Evolutionary conservation across 2,329 filamentous ascomycete genomes (phyloP).

Genomic region (Cordyceps fumosorosea): DNA sequence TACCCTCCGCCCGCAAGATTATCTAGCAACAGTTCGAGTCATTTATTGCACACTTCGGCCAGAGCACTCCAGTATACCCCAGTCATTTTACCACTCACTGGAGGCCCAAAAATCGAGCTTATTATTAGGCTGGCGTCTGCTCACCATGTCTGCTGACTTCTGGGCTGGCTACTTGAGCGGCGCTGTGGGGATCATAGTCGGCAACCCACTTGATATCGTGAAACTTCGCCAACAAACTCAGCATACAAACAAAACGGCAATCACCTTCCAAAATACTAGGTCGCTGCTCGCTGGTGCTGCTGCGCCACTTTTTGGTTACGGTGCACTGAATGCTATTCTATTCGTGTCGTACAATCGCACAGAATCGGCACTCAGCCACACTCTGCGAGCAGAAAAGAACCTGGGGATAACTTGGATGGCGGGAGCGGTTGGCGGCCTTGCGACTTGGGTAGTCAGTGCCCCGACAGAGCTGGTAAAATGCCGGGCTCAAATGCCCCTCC

Average conservation of each 20-base stretch:
- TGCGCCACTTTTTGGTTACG: constrained; percentile 82
- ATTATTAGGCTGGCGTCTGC: background rate
- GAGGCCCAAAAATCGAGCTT: background rate
- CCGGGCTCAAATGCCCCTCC: constrained; percentile 60
- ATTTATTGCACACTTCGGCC: background rate
- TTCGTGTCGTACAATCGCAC: constrained; percentile 88
- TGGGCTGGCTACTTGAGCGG: constrained; percentile 90
- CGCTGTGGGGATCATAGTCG: constrained; percentile 77
- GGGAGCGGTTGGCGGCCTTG: constrained; percentile 73
- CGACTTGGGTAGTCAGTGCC: constrained; percentile 78
- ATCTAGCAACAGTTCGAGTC: background rate
- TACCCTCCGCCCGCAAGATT: background rate
- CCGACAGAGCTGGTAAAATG: constrained; percentile 92
- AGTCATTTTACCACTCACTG: background rate
- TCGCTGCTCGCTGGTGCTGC: constrained; percentile 60
- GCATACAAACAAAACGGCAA: constrained; percentile 14
- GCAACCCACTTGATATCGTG: constrained; percentile 72
- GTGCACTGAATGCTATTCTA: constrained; percentile 81
- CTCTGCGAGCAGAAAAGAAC: constrained; percentile 32
- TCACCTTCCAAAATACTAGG: constrained; percentile 28
- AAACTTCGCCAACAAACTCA: constrained; percentile 63
- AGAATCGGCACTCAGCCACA: constrained; percentile 52
- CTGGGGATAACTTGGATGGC: constrained; percentile 69
- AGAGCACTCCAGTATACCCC: background rate
- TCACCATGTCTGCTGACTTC: constrained; percentile 75